phyloP scores from a whole-genome alignment of 2,329 filamentous ascomycete genomes.

The Arthroderma sp. region DNA sequence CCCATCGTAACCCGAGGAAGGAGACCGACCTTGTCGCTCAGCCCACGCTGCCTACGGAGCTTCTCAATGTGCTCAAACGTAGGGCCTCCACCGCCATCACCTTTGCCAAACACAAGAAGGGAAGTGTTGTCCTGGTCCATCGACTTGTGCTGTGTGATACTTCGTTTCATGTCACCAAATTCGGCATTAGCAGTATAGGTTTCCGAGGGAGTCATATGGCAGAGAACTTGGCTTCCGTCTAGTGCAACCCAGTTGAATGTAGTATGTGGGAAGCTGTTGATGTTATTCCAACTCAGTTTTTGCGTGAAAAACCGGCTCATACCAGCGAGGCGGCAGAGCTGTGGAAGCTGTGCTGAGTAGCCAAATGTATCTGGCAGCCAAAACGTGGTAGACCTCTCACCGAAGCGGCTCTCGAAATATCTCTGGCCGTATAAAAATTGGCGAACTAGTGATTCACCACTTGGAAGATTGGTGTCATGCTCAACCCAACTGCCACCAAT shows the following conservation, averaged over 20 bases:
- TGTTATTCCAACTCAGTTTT: conserved; percentile 99
- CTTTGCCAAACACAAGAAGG: conserved; percentile 87
- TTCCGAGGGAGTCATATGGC: conserved; percentile 92
- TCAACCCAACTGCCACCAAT: conserved; percentile 98
- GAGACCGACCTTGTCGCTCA: conserved; percentile 73
- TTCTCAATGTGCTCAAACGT: conserved; percentile 93
- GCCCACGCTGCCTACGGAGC: conserved; percentile 76
- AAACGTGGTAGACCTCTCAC: conserved; percentile 76
- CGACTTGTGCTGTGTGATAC: conserved; percentile 84
- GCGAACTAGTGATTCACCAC: conserved; percentile 81
- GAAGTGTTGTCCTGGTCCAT: conserved; percentile 87
- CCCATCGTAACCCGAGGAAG: conserved; percentile 83
- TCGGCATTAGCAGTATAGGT: conserved; percentile 92
- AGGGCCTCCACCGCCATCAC: conserved; percentile 88
- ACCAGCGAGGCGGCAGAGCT: conserved; percentile 82
- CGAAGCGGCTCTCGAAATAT: conserved; percentile 88
- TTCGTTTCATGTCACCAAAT: conserved; percentile 86
- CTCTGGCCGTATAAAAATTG: conserved; percentile 94
- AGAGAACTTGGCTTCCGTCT: conserved; percentile 91
- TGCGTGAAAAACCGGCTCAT: conserved; percentile 97
- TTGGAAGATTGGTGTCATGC: conserved; percentile 95
- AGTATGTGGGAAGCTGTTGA: conserved; percentile 96
- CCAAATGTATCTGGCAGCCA: conserved; percentile 98
- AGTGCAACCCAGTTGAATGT: conserved; percentile 98
- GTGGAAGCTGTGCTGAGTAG: conserved; percentile 87